Conservation (phyloP, 345 rosid species). For the Dimocarpus longan region DNA sequence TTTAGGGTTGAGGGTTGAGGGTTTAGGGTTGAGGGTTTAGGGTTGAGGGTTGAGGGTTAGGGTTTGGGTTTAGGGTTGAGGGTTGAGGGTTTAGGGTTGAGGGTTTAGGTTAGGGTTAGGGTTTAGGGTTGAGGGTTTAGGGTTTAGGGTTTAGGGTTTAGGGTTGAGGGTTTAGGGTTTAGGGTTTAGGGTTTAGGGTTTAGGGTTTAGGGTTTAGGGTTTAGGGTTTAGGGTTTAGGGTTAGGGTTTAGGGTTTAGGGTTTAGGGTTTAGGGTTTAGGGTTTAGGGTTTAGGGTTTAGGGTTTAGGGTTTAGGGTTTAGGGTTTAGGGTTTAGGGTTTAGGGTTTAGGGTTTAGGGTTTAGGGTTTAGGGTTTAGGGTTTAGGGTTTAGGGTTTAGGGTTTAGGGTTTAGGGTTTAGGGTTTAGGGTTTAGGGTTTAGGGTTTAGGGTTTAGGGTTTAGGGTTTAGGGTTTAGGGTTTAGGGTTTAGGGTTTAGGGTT, state of each 20-base stretch:
- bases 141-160: too few species aligned
- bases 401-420: slow-evolving; percentile 16
- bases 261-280: slow-evolving; percentile 29
- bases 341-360: slow-evolving; percentile 24
- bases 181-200: slow-evolving; percentile 29
- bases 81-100: too few species aligned
- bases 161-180: slow-evolving; percentile 28
- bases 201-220: slow-evolving; percentile 31
- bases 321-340: slow-evolving; percentile 28
- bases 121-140: too few species aligned
- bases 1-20: too few species aligned
- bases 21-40: too few species aligned
- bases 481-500: slow-evolving; percentile 27
- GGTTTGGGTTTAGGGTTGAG: too few species aligned
- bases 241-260: slow-evolving; percentile 25
- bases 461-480: slow-evolving; percentile 19
- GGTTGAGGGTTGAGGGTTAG: too few species aligned
- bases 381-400: slow-evolving; percentile 22
- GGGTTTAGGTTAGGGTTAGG: too few species aligned
- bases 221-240: slow-evolving; percentile 34
- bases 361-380: slow-evolving; percentile 25
- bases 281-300: slow-evolving; percentile 34
- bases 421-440: slow-evolving; percentile 22
- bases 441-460: slow-evolving; percentile 28
- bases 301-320: slow-evolving; percentile 29